These are phyloP conservation scores for Thymus mandschuricus DNA, from an alignment of 257 asterid genomes.

Conservation along the genomic window DNA sequence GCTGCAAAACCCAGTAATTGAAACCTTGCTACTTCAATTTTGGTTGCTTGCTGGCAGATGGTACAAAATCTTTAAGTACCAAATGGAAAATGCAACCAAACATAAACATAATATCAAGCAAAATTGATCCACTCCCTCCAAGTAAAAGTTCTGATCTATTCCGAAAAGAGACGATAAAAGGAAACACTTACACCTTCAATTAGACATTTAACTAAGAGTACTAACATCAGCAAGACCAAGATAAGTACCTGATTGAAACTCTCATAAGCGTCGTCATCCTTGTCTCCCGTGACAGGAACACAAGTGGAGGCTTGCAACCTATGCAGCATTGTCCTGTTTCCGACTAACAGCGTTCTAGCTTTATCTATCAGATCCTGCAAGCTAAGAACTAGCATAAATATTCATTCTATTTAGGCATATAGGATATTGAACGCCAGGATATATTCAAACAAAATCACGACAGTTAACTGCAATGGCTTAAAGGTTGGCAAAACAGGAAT, in stretches of 20 bases:
- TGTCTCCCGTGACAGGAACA: conserved; percentile 55
- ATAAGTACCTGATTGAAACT: conserved; percentile 72
- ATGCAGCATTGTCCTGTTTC: conserved; percentile 78
- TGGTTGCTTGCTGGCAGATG: no score
- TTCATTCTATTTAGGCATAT: neutral
- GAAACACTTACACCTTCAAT: conserved; percentile 8
- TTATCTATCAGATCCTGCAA: conserved; percentile 90
- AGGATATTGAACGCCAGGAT: conserved; percentile 3
- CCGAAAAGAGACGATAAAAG: neutral
- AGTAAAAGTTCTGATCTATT: neutral
- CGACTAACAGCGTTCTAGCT: conserved; percentile 78
- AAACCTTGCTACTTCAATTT: no score
- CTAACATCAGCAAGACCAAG: neutral
- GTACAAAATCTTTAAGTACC: no score
- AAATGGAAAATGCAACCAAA: no score
- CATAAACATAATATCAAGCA: neutral
- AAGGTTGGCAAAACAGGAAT: conserved; percentile 1
- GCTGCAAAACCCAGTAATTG: no score
- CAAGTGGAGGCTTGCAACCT: conserved; percentile 43
- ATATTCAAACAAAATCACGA: neutral
- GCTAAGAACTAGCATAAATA: neutral
- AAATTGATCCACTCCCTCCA: conserved; percentile 18
- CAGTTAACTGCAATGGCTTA: conserved; percentile 2
- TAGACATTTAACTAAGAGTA: neutral
- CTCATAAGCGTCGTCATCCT: neutral